Percentiles rank a stretch among this genome's conserved stretches.
Conservation (phyloP, 768 basidiomycete species). For the Auricularia cornea region DNA sequence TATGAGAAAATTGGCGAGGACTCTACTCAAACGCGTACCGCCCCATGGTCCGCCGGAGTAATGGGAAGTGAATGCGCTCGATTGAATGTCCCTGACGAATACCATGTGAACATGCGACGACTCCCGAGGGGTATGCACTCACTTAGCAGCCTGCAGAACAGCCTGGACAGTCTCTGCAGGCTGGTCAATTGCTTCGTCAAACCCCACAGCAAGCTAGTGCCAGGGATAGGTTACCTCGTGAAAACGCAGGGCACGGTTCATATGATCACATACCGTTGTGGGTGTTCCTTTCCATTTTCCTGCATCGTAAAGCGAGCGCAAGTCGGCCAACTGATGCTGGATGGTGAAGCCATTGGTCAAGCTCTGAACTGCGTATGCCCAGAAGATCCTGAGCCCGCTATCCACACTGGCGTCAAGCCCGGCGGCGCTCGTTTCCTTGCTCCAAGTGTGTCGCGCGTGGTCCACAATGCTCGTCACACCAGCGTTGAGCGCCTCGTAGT, state of each 20-base stretch:
- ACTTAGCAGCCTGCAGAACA: not conserved
- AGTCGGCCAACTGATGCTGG: not conserved
- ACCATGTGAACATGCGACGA: not conserved
- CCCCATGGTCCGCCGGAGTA: not conserved
- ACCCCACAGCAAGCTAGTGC: not conserved
- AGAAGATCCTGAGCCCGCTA: not conserved
- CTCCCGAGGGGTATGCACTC: not conserved
- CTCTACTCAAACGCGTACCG: not conserved
- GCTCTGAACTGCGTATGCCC: not conserved
- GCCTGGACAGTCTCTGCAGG: not conserved
- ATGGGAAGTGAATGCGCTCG: not conserved
- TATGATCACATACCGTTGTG: not conserved
- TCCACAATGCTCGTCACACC: conserved; percentile 26
- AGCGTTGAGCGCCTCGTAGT: conserved; percentile 22
- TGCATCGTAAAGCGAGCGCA: not conserved
- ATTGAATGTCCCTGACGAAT: not conserved
- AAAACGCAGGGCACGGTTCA: too few species aligned
- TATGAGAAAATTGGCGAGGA: not conserved
- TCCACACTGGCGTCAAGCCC: not conserved
- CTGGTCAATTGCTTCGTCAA: not conserved
- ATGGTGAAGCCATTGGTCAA: not conserved
- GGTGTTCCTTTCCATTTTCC: not conserved
- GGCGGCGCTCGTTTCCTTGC: not conserved
- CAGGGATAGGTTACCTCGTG: too few species aligned
- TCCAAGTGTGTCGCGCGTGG: conserved; percentile 18